These are phyloP conservation scores for Pyronema domesticum DNA, from an alignment of 495 filamentous ascomycete genomes.

Conservation along the genomic window DNA sequence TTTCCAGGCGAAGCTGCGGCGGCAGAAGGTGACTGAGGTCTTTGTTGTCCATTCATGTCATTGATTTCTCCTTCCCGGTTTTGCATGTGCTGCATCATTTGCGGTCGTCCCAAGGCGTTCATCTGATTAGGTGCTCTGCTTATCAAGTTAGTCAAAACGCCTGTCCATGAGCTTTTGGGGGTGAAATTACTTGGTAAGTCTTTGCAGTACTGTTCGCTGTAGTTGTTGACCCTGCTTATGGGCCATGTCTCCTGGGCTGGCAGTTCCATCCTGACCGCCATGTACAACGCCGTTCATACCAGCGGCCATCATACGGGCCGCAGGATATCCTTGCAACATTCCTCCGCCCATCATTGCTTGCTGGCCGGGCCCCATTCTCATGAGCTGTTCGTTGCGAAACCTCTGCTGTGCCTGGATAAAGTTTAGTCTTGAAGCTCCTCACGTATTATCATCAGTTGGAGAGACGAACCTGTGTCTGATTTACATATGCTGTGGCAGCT, in stretches of 20 bases:
- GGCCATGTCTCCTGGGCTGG: conserved; percentile 1
- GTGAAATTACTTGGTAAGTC: background rate
- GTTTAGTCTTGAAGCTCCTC: background rate
- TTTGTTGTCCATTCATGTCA: conserved; percentile 60
- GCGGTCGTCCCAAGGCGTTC: conserved; percentile 46
- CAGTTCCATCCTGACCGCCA: background rate
- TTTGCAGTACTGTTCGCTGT: conserved; percentile 4
- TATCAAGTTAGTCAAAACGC: conserved; percentile 15
- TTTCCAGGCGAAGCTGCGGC: conserved; percentile 65
- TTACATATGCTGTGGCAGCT: conserved; percentile 36
- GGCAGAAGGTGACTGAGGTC: conserved; percentile 63
- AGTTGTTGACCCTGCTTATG: conserved; percentile 2
- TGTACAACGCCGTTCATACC: conserved; percentile 2
- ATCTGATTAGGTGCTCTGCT: conserved; percentile 42
- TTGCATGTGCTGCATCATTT: conserved; percentile 58
- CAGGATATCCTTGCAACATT: background rate
- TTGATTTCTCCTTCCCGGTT: conserved; percentile 61
- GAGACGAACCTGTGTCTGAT: conserved; percentile 58
- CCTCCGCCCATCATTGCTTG: background rate
- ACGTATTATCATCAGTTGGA: background rate
- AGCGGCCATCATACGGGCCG: background rate
- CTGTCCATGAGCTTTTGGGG: background rate
- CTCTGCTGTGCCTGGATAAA: conserved; percentile 1
- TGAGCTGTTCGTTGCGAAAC: conserved; percentile 1
- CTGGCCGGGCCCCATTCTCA: conserved; percentile 1